These are phyloP conservation scores for Allium sativum DNA, from an alignment of 106 monocot species.

Conservation along the genomic window DNA sequence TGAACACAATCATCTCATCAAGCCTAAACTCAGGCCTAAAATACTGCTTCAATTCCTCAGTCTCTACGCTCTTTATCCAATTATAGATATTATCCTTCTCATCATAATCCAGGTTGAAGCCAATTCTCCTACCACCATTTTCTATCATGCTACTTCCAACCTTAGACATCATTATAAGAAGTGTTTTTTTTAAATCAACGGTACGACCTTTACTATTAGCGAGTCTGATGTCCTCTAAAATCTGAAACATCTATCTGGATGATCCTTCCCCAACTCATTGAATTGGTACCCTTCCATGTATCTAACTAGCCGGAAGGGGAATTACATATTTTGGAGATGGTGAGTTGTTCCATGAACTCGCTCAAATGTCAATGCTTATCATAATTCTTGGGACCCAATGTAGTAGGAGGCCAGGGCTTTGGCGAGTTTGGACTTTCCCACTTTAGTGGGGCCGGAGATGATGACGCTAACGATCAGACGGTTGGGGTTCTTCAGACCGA, in stretches of 20 bases:
- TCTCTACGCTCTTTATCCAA: conserved; percentile 59
- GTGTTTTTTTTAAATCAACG: conserved; percentile 72
- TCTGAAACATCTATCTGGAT: conserved; percentile 82
- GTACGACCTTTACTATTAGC: conserved; percentile 72
- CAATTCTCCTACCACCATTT: conserved; percentile 63
- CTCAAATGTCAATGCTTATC: conserved; percentile 76
- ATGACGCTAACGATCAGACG: conserved; percentile 66
- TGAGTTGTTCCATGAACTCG: conserved; percentile 76
- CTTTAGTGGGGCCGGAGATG: conserved; percentile 62
- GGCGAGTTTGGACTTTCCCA: conserved; percentile 65
- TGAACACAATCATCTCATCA: conserved; percentile 75
- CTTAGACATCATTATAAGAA: conserved; percentile 68
- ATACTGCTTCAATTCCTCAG: conserved; percentile 74
- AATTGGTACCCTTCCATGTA: conserved; percentile 73
- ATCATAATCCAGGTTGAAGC: conserved; percentile 61
- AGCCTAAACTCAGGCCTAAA: conserved; percentile 74
- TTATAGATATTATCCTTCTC: conserved; percentile 72
- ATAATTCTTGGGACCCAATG: conserved; percentile 65
- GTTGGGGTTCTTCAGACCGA: conserved; percentile 68
- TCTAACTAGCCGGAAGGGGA: conserved; percentile 71
- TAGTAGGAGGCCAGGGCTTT: conserved; percentile 64
- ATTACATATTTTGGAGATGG: conserved; percentile 60
- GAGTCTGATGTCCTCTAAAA: conserved; percentile 55
- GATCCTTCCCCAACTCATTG: conserved; percentile 70
- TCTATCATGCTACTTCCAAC: conserved; percentile 81